These are phyloP conservation scores for Psophocarpus tetragonolobus DNA, from an alignment of 306 rosid genomes.

Conservation along the genomic window DNA sequence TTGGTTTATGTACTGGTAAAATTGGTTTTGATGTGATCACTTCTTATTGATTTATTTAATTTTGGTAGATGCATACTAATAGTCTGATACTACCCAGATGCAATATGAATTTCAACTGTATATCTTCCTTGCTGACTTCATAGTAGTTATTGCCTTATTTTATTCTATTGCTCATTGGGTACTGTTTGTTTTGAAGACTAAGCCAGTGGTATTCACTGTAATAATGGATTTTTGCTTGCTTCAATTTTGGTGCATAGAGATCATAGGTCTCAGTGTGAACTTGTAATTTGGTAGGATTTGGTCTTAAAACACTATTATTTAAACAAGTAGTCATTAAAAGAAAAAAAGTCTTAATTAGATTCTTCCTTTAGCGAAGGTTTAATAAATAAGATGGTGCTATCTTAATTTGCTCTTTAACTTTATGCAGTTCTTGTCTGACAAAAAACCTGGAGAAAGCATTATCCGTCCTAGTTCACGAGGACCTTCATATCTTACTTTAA, in stretches of 20 bases:
- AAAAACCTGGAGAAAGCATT: constrained; percentile 97
- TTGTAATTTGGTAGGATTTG: constrained; percentile 1
- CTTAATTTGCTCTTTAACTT: constrained; percentile 5
- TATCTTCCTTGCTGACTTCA: not conserved
- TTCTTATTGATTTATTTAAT: not conserved
- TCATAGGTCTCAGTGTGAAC: constrained; percentile 1
- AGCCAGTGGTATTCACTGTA: not conserved
- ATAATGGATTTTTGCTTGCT: not conserved
- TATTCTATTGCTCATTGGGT: not conserved
- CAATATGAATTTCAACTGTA: not conserved
- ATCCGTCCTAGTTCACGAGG: constrained; percentile 96
- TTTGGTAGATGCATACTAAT: not conserved
- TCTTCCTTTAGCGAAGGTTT: not conserved
- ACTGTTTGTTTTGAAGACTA: constrained; percentile 17
- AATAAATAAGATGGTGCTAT: not conserved
- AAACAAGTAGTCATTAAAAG: constrained; percentile 10
- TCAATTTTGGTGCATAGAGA: constrained; percentile 13
- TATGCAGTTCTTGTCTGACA: constrained; percentile 83
- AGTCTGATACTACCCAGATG: not conserved
- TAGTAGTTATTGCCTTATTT: not conserved
- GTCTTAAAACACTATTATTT: constrained; percentile 9
- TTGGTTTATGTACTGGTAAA: not conserved
- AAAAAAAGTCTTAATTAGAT: not conserved
- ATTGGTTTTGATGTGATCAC: not conserved
- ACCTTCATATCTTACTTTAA: constrained; percentile 84